Evolutionary conservation across 2,329 filamentous ascomycete genomes (phyloP).

Genomic region (Eutypella sp.): DNA sequence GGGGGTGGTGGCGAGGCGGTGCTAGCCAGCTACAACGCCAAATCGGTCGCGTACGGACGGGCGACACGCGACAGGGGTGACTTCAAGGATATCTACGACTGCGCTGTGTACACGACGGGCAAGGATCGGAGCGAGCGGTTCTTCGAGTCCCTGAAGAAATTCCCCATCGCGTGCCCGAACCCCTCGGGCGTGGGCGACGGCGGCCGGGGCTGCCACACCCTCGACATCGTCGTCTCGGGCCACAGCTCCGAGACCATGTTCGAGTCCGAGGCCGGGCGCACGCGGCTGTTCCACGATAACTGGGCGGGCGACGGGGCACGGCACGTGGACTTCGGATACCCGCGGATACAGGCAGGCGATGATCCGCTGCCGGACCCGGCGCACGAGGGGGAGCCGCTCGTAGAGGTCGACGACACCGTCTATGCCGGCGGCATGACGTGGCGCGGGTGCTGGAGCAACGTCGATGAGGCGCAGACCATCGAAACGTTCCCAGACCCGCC

Average conservation of each 20-base stretch:
- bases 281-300: conserved; percentile 11
- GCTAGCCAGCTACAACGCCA: conserved; percentile 5
- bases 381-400: background rate
- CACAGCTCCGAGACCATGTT: conserved; percentile 10
- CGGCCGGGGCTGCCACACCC: conserved; percentile 2
- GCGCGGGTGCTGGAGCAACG: conserved; percentile 4
- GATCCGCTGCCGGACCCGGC: conserved; percentile 8
- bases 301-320: conserved; percentile 4
- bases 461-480: conserved; percentile 5
- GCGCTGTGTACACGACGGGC: conserved; percentile 6
- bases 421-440: conserved; percentile 5
- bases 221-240: conserved; percentile 6
- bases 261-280: conserved; percentile 1
- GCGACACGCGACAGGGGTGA: conserved; percentile 7
- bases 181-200: too few relatives aligned
- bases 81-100: conserved; percentile 2
- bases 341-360: conserved; percentile 5
- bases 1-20: conserved; percentile 5
- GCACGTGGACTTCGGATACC: conserved; percentile 5
- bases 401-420: conserved; percentile 2
- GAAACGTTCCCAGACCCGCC: conserved; percentile 1
- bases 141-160: conserved; percentile 7
- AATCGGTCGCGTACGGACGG: conserved; percentile 5
- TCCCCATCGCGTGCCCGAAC: conserved; percentile 3
- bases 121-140: conserved; percentile 8